Evolutionary conservation across 768 basidiomycete species (phyloP), one percentile per base, ranked within the genome.

Genomic region (Pleurotus pulmonarius): DNA sequence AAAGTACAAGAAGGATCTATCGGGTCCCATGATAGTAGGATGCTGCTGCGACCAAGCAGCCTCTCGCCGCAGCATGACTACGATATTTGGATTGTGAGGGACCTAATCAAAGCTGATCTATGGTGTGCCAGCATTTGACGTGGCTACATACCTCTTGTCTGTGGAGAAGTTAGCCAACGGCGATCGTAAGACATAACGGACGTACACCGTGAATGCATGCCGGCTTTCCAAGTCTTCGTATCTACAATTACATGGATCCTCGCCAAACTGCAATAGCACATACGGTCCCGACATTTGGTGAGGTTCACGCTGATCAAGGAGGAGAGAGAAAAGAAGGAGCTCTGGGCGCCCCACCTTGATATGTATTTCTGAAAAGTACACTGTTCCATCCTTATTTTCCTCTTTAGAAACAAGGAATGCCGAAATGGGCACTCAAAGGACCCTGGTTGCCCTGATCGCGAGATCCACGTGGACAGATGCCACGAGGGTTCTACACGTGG

Each of bases 1-100:
- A 57, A 92, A 83, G 64, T 89, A 91, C 59, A 90, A 80, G 65
- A 79, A 89, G 4, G 90, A 83, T 40, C 81, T 86, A 58, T 78
- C 81, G n/a, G 90, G 90, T n/a, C 90, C 90, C 83, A 90, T 86
- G 60, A 90, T 83, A 46, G 73, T 77, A 20, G 83, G 81, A 64
- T 89, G 83, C 55, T 83, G 83, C 62, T 83, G 78, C 20, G 82
- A 74, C 89, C 90, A 91, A 18, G 72, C 75, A 0, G 75, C 67
- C 63, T 91, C 87, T 15, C 90, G 82, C 40, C 78, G 76, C 54
- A 91, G 71, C 59, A 83, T 79, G 58, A 89, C 75, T 58, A 90
- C 76, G 24, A 79, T 69, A 68, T 87, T 88, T 18, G 86, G 83
- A 49, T 70, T 74, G 56, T 76, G 72, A 25, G 40, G 26, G 34